These are phyloP conservation scores for Phytophthora citrophthora DNA, from an alignment of 352 stramenopile species.

Conservation along the genomic window DNA sequence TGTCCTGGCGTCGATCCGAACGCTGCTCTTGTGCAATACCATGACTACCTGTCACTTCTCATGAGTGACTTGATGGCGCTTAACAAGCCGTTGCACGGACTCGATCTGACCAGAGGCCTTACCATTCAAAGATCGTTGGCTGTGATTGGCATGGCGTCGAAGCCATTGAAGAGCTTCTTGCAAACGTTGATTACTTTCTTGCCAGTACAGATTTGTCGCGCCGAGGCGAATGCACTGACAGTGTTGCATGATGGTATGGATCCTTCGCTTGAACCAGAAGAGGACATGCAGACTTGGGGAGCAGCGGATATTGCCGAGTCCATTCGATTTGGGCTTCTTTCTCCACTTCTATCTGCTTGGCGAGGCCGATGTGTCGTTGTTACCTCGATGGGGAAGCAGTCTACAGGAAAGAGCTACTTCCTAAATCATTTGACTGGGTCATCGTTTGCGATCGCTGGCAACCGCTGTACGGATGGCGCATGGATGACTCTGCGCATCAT, in stretches of 20 bases:
- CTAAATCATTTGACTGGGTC: slow-evolving; percentile 78
- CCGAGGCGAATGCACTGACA: slow-evolving; percentile 61
- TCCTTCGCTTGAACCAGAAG: slow-evolving; percentile 26
- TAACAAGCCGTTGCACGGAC: slow-evolving; percentile 45
- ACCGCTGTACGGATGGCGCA: slow-evolving; percentile 66
- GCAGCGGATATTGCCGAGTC: slow-evolving; percentile 54
- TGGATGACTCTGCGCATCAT: slow-evolving; percentile 68
- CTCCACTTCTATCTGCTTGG: slow-evolving; percentile 50
- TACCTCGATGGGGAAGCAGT: slow-evolving; percentile 77
- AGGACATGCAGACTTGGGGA: slow-evolving; percentile 30
- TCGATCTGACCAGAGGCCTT: slow-evolving; percentile 36
- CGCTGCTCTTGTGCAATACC: slow-evolving; percentile 14
- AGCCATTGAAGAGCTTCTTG: slow-evolving; percentile 37
- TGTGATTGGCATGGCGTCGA: slow-evolving; percentile 8
- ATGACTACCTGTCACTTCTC: slow-evolving; percentile 40
- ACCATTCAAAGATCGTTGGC: slow-evolving; percentile 3
- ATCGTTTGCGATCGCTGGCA: slow-evolving; percentile 74
- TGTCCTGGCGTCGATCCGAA: slow-evolving; percentile 7
- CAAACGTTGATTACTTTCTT: slow-evolving; percentile 67
- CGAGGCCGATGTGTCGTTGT: slow-evolving; percentile 50
- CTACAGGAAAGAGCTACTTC: slow-evolving; percentile 83
- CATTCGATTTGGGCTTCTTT: slow-evolving; percentile 55
- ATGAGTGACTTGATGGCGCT: slow-evolving; percentile 47
- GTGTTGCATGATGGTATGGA: slow-evolving; percentile 56
- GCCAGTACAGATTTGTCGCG: slow-evolving; percentile 76